phyloP scores from a whole-genome alignment of 345 rosid genomes.

The Zanthoxylum bungeanum region DNA sequence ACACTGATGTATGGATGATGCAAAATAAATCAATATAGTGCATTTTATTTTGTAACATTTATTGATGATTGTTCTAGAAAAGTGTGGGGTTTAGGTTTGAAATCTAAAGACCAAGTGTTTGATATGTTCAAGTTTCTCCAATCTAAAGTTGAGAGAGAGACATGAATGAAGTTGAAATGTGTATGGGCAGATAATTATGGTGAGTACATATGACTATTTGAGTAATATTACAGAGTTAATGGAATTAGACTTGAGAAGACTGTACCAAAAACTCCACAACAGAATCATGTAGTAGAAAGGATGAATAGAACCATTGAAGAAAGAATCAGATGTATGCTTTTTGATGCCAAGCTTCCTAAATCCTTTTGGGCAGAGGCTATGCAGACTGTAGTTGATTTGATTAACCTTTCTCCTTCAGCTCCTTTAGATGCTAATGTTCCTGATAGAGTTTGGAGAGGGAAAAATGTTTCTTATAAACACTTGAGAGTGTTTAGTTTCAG shows the following conservation, averaged over 20 bases:
- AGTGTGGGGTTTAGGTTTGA: conserved; percentile 2
- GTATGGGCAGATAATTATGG: background rate
- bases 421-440: no score
- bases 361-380: no score
- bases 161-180: background rate
- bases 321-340: no score
- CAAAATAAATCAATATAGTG: background rate
- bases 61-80: conserved; percentile 13
- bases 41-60: conserved; percentile 2
- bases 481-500: no score
- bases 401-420: no score
- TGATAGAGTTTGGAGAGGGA: no score
- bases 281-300: no score
- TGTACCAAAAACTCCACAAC: background rate
- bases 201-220: background rate
- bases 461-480: no score
- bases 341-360: no score
- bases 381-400: no score
- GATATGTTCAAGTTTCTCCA: background rate
- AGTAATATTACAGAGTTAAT: background rate
- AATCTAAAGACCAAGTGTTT: background rate
- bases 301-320: no score
- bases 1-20: background rate
- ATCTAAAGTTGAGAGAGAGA: background rate
- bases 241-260: background rate